Evolutionary conservation across 2,329 filamentous ascomycete genomes (phyloP).

Genomic region (Hypoxylon sp.): DNA sequence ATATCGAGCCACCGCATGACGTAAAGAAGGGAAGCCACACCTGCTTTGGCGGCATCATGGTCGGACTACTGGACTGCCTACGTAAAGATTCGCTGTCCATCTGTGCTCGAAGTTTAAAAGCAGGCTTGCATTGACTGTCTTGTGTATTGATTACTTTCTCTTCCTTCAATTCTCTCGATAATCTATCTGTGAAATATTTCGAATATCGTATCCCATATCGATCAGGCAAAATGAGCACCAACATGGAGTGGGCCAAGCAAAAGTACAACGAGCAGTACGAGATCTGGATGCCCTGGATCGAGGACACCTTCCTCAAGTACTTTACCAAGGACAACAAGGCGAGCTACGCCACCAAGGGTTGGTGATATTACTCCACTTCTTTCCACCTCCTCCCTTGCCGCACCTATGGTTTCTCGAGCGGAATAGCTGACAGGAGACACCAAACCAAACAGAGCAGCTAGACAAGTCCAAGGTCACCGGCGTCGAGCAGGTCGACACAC

Average conservation of each 20-base stretch:
- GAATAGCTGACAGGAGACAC: neutral
- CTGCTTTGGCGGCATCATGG: neutral
- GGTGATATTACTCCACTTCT: slow-evolving; percentile 52
- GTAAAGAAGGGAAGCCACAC: slow-evolving; percentile 29
- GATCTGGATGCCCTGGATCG: slow-evolving; percentile 78
- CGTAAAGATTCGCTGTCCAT: slow-evolving; percentile 3
- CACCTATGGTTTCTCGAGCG: neutral
- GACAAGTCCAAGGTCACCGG: slow-evolving; percentile 75
- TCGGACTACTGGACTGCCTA: too few relatives aligned
- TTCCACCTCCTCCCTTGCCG: neutral
- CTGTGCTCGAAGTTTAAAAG: neutral
- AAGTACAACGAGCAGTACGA: slow-evolving; percentile 78
- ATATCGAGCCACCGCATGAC: slow-evolving; percentile 29
- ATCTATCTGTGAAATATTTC: too few relatives aligned
- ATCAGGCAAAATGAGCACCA: neutral
- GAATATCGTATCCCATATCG: too few relatives aligned
- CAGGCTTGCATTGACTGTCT: neutral
- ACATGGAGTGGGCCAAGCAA: slow-evolving; percentile 65
- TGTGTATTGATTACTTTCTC: neutral
- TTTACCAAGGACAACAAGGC: slow-evolving; percentile 82
- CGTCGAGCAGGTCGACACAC: slow-evolving; percentile 69
- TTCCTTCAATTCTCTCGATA: neutral
- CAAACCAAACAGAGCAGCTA: slow-evolving; percentile 65
- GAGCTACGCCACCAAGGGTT: slow-evolving; percentile 73
- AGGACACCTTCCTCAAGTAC: slow-evolving; percentile 75